Percentiles rank a stretch among this genome's conserved stretches.
Evolutionary conservation across 257 asterid genomes (phyloP).

Genomic region (Solanum chiquidenum): DNA sequence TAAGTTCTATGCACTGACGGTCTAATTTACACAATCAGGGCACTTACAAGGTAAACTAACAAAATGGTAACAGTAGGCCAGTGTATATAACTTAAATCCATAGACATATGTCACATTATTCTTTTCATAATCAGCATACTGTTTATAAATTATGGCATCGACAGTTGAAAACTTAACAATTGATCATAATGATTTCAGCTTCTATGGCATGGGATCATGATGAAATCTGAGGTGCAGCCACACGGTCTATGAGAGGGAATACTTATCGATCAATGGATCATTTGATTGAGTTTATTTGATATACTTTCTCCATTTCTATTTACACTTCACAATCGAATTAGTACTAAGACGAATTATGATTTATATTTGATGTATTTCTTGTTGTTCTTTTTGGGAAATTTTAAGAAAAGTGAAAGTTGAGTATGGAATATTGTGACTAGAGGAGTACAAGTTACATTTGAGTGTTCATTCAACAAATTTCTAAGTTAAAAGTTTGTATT

Average conservation of each 20-base stretch:
- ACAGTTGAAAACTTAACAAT: not conserved
- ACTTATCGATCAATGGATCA: not conserved
- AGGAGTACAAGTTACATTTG: not conserved
- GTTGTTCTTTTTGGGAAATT: not conserved
- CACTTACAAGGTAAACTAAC: not conserved
- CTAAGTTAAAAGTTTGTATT: not conserved
- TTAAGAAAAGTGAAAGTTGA: not conserved
- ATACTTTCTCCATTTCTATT: not conserved
- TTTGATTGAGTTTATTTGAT: not conserved
- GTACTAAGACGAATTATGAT: not conserved
- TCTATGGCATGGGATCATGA: slow-evolving; percentile 42
- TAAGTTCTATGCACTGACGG: no score
- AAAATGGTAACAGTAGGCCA: not conserved
- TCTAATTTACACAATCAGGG: not conserved
- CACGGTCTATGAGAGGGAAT: not conserved
- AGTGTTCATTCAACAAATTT: not conserved
- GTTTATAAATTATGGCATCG: not conserved
- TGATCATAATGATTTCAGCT: slow-evolving; percentile 24
- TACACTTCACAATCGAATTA: not conserved
- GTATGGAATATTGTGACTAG: not conserved
- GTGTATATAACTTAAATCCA: not conserved
- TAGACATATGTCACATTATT: not conserved
- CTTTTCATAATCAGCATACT: not conserved
- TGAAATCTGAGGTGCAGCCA: slow-evolving; percentile 16
- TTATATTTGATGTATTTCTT: not conserved